Evolutionary conservation across 176 grass and related monocot genomes (phyloP).

Genomic region (Oryza meridionalis): DNA sequence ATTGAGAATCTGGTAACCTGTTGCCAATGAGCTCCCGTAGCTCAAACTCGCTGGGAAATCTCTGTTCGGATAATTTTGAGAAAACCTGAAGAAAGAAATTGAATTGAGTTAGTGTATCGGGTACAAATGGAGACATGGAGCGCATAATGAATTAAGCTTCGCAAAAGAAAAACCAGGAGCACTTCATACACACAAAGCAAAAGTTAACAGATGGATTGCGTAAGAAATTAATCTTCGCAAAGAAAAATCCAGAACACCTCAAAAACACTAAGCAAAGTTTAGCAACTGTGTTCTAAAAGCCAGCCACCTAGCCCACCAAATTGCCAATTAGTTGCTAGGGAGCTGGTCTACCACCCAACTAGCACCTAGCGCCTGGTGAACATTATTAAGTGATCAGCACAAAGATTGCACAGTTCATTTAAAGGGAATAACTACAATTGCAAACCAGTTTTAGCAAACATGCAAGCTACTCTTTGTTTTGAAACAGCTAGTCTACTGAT

Average conservation of each 20-base stretch:
- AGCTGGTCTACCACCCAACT: neutral
- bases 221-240: neutral
- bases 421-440: neutral
- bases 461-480: neutral
- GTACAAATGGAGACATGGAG: neutral
- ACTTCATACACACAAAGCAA: neutral
- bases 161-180: neutral
- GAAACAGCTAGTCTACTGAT: neutral
- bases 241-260: neutral
- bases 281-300: neutral
- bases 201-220: neutral
- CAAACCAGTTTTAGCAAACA: neutral
- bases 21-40: constrained; percentile 70
- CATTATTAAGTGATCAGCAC: neutral
- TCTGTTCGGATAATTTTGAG: constrained; percentile 87
- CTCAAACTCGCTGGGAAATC: constrained; percentile 90
- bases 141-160: constrained; percentile 7
- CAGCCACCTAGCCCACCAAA: neutral
- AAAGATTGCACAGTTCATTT: neutral
- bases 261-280: neutral
- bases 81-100: constrained; percentile 71
- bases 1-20: constrained; percentile 55
- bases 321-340: neutral
- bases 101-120: constrained; percentile 16
- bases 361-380: neutral